A percentile compares a stretch with the other conserved stretches of the same genome.
phyloP scores from a whole-genome alignment of 1,284 basidiomycete genomes.

The Sporisorium sorghi region DNA sequence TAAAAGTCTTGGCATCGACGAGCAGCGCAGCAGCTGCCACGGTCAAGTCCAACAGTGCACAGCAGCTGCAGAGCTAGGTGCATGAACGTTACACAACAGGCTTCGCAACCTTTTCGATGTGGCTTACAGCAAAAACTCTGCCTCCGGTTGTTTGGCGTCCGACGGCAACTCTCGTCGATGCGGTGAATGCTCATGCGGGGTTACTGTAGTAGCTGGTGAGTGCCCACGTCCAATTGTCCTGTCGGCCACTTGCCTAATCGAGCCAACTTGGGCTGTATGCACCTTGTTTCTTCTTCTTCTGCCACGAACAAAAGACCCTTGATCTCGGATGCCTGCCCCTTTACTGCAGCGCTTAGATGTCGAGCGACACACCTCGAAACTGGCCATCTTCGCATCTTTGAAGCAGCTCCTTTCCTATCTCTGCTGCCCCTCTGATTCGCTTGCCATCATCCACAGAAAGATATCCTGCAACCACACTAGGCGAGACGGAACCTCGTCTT shows the following conservation, averaged over 20 bases:
- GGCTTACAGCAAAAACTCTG: neutral
- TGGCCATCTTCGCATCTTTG: neutral
- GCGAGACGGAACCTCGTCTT: slow-evolving; percentile 14
- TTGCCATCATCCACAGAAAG: slow-evolving; percentile 1
- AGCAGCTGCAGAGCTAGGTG: neutral
- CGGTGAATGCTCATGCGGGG: neutral
- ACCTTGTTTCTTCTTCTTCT: neutral
- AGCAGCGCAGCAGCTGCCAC: no score
- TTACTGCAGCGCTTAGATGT: neutral
- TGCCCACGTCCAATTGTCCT: neutral
- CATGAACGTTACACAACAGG: neutral
- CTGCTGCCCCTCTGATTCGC: neutral
- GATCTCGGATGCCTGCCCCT: neutral
- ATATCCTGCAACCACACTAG: neutral
- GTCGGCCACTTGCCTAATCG: neutral
- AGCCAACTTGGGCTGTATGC: neutral
- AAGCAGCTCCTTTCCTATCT: slow-evolving; percentile 1
- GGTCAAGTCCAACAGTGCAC: slow-evolving; percentile 22
- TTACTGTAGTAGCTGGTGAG: neutral
- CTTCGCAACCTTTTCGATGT: neutral
- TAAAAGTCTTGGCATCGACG: slow-evolving; percentile 22
- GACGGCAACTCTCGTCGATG: neutral
- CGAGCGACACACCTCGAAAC: neutral
- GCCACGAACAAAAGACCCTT: neutral
- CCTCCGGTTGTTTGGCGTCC: neutral